phyloP scores from a whole-genome alignment of 305 asterid species.

The Fraxinus paxiana region DNA sequence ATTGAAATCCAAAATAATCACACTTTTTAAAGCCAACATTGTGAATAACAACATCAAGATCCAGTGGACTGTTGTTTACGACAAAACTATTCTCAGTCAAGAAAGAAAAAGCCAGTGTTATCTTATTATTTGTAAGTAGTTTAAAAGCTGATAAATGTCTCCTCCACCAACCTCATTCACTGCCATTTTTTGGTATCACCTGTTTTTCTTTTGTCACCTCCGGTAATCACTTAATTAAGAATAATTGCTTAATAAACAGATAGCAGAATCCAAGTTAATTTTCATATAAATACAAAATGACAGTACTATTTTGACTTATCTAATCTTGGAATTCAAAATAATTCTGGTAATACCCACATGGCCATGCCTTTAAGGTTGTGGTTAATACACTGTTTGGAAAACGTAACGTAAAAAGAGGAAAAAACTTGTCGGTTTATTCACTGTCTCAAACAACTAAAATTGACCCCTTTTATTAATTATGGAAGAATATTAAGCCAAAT shows the following conservation, averaged over 20 bases:
- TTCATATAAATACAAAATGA: background rate
- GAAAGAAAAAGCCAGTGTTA: slow-evolving; percentile 1
- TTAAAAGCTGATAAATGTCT: slow-evolving; percentile 44
- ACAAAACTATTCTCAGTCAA: background rate
- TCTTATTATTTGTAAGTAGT: background rate
- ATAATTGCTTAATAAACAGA: background rate
- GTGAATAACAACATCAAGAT: background rate
- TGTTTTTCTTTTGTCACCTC: slow-evolving; percentile 34
- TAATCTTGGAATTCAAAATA: background rate
- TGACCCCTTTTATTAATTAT: background rate
- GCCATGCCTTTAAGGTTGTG: background rate
- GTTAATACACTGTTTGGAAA: slow-evolving; percentile 16
- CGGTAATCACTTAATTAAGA: slow-evolving; percentile 13
- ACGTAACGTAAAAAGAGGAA: slow-evolving; percentile 4
- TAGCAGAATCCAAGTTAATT: slow-evolving; percentile 12
- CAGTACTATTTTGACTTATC: background rate
- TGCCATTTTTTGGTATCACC: slow-evolving; percentile 16
- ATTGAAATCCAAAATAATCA: slow-evolving; percentile 19
- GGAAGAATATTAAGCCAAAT: background rate
- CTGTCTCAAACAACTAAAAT: slow-evolving; percentile 26
- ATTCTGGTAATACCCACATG: background rate
- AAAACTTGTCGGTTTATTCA: slow-evolving; percentile 25
- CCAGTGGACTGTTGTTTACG: background rate
- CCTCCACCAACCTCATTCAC: slow-evolving; percentile 37
- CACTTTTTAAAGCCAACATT: slow-evolving; percentile 16